phyloP scores from a whole-genome alignment of 1,284 basidiomycete species.

The Rhodotorula sp. region DNA sequence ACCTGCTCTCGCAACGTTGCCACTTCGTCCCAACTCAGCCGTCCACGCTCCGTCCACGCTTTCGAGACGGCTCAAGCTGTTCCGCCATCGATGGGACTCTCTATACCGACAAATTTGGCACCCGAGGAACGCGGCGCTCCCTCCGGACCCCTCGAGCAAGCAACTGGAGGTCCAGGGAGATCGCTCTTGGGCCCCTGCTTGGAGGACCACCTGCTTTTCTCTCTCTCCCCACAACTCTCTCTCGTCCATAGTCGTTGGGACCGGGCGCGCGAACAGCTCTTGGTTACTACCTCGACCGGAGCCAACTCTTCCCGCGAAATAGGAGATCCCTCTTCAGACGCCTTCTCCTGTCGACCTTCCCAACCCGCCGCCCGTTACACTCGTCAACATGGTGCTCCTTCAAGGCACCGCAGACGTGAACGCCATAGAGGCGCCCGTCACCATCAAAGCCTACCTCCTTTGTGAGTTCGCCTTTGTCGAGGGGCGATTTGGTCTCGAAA shows the following conservation, averaged over 20 bases:
- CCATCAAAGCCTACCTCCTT: constrained; percentile 39
- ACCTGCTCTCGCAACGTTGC: no score
- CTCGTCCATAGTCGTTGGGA: neutral
- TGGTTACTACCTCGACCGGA: neutral
- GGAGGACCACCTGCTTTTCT: neutral
- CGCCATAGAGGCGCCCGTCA: constrained; percentile 43
- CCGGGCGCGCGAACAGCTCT: neutral
- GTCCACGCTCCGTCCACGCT: neutral
- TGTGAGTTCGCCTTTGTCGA: constrained; percentile 22
- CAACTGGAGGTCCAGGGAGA: no score
- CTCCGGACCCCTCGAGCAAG: no score
- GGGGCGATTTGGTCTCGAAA: neutral
- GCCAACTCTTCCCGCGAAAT: neutral
- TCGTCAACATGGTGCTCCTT: constrained; percentile 13
- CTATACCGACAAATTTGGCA: no score
- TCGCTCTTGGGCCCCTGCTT: neutral
- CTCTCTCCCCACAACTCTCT: neutral
- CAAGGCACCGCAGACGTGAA: constrained; percentile 30
- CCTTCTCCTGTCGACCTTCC: neutral
- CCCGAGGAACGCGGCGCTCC: no score
- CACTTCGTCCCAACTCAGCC: neutral
- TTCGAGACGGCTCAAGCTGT: no score
- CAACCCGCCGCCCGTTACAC: neutral
- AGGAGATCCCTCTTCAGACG: neutral
- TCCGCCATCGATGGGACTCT: no score